These are phyloP conservation scores for Leucogyrophana mollusca DNA, from an alignment of 768 basidiomycete genomes.

Conservation along the genomic window DNA sequence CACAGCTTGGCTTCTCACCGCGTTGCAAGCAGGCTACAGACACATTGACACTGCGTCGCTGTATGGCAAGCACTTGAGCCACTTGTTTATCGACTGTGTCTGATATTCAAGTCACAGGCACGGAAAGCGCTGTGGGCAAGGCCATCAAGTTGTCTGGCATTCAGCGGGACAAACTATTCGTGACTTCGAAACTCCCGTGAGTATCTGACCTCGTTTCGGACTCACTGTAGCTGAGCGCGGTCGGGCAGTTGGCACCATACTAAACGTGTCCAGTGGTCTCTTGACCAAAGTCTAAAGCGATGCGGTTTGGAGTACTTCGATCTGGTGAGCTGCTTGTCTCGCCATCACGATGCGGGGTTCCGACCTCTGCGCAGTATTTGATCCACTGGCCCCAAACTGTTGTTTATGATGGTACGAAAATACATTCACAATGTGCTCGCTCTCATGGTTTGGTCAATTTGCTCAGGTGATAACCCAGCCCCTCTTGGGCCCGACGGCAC, in stretches of 20 bases:
- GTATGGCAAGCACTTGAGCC: conserved; percentile 24
- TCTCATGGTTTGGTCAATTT: conserved; percentile 2
- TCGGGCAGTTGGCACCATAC: conserved; percentile 27
- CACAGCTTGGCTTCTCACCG: neutral
- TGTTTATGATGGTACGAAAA: conserved; percentile 13
- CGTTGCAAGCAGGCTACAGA: conserved; percentile 36
- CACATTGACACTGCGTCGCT: conserved; percentile 40
- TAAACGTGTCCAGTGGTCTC: conserved; percentile 33
- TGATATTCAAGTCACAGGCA: conserved; percentile 20
- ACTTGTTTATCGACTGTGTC: too few relatives aligned
- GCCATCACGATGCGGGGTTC: neutral
- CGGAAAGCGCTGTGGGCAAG: conserved; percentile 42
- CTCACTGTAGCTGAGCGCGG: neutral
- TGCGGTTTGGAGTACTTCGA: conserved; percentile 44
- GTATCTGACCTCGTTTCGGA: conserved; percentile 2
- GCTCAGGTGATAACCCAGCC: conserved; percentile 6
- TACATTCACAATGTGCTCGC: neutral
- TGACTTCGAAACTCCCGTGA: conserved; percentile 49
- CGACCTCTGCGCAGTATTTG: conserved; percentile 27
- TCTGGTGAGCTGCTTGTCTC: conserved; percentile 17
- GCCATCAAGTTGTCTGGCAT: conserved; percentile 49
- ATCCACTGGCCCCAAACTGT: conserved; percentile 39
- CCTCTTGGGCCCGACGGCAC: conserved; percentile 17
- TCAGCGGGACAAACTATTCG: conserved; percentile 45
- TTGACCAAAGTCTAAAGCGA: conserved; percentile 33